Evolutionary conservation across 2,329 filamentous ascomycete species (phyloP).

Genomic region (Basipetospora chlamydospora): DNA sequence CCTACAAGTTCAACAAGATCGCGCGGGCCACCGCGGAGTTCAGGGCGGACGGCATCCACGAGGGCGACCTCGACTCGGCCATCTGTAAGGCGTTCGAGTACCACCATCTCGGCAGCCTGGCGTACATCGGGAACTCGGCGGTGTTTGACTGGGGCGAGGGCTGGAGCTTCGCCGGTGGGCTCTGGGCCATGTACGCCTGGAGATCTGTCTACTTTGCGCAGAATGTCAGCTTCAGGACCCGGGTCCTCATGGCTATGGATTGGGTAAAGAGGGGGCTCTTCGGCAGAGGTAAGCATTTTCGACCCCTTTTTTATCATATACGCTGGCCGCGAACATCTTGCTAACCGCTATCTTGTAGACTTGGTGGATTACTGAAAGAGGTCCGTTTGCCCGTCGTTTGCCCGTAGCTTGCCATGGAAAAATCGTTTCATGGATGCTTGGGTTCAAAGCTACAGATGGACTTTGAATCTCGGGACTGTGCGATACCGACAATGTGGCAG

Average conservation of each 20-base stretch:
- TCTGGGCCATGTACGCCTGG: constrained; percentile 94
- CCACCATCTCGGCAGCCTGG: constrained; percentile 75
- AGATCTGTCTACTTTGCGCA: constrained; percentile 93
- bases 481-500: too few relatives aligned
- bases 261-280: constrained; percentile 96
- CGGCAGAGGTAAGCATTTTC: constrained; percentile 61
- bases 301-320: neutral
- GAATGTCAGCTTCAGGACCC: constrained; percentile 83
- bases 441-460: too few relatives aligned
- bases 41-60: constrained; percentile 62
- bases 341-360: neutral
- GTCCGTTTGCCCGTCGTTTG: too few relatives aligned
- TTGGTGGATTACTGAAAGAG: neutral
- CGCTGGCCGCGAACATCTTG: too few relatives aligned
- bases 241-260: constrained; percentile 87
- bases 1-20: constrained; percentile 85
- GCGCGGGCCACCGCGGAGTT: constrained; percentile 64
- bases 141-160: constrained; percentile 80
- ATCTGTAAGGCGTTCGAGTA: constrained; percentile 95
- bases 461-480: too few relatives aligned
- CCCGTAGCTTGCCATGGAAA: too few relatives aligned
- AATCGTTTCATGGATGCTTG: too few relatives aligned
- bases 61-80: constrained; percentile 83
- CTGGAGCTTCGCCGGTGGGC: constrained; percentile 62
- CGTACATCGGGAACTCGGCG: constrained; percentile 92